These are phyloP conservation scores for Globisporangium solare DNA, from an alignment of 352 stramenopile species.

Conservation along the genomic window DNA sequence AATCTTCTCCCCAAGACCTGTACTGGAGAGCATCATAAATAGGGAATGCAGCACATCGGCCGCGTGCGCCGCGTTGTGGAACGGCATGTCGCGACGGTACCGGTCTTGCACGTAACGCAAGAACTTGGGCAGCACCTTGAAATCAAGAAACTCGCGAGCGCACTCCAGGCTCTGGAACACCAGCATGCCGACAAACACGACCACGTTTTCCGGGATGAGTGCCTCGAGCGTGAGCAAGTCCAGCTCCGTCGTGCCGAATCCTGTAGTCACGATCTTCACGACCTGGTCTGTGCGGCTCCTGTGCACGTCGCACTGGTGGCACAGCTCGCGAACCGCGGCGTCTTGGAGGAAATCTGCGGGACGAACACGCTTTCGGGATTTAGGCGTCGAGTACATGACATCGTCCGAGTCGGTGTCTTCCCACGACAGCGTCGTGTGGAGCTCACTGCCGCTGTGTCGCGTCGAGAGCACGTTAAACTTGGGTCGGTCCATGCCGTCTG, in stretches of 20 bases:
- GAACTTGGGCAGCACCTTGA: slow-evolving; percentile 42
- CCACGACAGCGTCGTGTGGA: slow-evolving; percentile 43
- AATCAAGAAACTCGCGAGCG: slow-evolving; percentile 46
- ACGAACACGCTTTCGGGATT: slow-evolving; percentile 45
- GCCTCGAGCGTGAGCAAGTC: slow-evolving; percentile 69
- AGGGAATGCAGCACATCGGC: slow-evolving; percentile 78
- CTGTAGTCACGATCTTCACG: slow-evolving; percentile 36
- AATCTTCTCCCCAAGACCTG: slow-evolving; percentile 43
- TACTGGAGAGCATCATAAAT: slow-evolving; percentile 67
- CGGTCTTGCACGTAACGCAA: slow-evolving; percentile 56
- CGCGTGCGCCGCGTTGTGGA: slow-evolving; percentile 80
- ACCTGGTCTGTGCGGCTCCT: slow-evolving; percentile 38
- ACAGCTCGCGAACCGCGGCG: slow-evolving; percentile 46
- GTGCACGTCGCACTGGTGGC: slow-evolving; percentile 38
- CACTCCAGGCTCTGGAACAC: slow-evolving; percentile 66
- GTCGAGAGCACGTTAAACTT: slow-evolving; percentile 42
- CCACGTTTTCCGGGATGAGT: slow-evolving; percentile 55
- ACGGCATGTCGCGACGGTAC: slow-evolving; percentile 65
- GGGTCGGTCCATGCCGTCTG: slow-evolving; percentile 25
- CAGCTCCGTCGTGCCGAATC: slow-evolving; percentile 62
- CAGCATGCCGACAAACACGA: slow-evolving; percentile 66
- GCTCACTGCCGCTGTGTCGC: slow-evolving; percentile 36
- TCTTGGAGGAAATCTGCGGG: slow-evolving; percentile 43
- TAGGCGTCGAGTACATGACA: slow-evolving; percentile 33
- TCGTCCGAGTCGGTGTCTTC: slow-evolving; percentile 46